Base-by-base conservation (phyloP, 345 rosid genomes). In the Linum lewisii region DNA sequence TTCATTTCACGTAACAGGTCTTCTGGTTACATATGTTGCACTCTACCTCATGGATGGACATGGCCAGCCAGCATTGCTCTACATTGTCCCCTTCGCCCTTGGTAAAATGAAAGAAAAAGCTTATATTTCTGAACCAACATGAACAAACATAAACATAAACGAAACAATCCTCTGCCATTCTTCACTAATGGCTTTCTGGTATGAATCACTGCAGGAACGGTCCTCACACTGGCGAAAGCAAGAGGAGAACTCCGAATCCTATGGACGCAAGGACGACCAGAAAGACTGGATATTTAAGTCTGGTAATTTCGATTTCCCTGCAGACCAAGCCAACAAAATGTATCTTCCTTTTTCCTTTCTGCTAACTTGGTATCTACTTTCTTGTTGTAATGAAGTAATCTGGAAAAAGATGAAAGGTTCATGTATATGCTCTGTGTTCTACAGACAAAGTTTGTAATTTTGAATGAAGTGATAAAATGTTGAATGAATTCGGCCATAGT, bases 1-100 rank as follows among this genome's bases (percentile, higher is more conserved):
- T 42, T 11, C 18, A 11, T 11, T 42, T 42, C 16, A 11, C 47
- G 15, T 14, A 42, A 42, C 80, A 84, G 99, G 99, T 75, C 96
- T 93, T 59, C 89, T 93, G 49, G 63, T 87, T 63, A 93, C 99
- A 14, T 93, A 93, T 52, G 77, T 93, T 60, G 99, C 99, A 19
- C 67, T 93, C 73, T 89, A 89, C 78, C 68, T 89, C 84, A 88
- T 89, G 99, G 99, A 93, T 34, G 97, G 97, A 62, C 99, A 85
- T 65, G 99, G 99, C 44, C 99, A 89, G 61, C 99, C 99, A 9
- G 99, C 99, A 25, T 66, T 93, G 75, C 97, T 93, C 56, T 89
- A 93, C 75, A 89, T 93, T 1, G 99, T 93, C 58, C 97, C 99
- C 2, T 93, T 93, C 75, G 86, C 87, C 20, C 91, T 93, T 5